A percentile compares a stretch with the other conserved stretches of the same genome.
Conservation (phyloP, 306 rosid genomes). For the Aeschynomene evenia region DNA sequence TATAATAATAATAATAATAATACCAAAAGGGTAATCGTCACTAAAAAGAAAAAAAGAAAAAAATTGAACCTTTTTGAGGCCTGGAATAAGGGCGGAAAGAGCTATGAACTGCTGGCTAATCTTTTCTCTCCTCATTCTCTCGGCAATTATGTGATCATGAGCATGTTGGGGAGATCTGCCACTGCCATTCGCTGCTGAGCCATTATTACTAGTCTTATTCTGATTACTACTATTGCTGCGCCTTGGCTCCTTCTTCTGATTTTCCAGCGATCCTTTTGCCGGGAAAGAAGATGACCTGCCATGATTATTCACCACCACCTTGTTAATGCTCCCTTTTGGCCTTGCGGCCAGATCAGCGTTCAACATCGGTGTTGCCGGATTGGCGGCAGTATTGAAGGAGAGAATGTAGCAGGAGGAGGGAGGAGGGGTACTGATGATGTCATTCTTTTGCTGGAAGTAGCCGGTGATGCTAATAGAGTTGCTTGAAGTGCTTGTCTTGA, state of each 20-base stretch:
- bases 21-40: background rate
- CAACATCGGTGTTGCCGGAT: background rate
- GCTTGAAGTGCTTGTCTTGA: slow-evolving; percentile 19
- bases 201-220: too few relatives aligned
- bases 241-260: slow-evolving; percentile 23
- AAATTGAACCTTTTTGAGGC: slow-evolving; percentile 63
- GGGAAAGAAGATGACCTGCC: slow-evolving; percentile 5
- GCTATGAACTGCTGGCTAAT: slow-evolving; percentile 74
- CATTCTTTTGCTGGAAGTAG: slow-evolving; percentile 19
- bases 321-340: slow-evolving; percentile 33
- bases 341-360: background rate
- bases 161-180: slow-evolving; percentile 31
- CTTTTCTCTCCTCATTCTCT: slow-evolving; percentile 75
- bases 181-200: too few relatives aligned
- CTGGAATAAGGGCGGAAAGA: slow-evolving; percentile 76
- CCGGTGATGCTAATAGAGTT: slow-evolving; percentile 7
- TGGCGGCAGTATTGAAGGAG: slow-evolving; percentile 40
- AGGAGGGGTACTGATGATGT: slow-evolving; percentile 9
- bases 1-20: too few relatives aligned
- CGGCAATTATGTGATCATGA: slow-evolving; percentile 69
- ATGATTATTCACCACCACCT: slow-evolving; percentile 2
- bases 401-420: slow-evolving; percentile 38
- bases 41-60: background rate
- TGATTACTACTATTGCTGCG: background rate
- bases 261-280: slow-evolving; percentile 15